Conservation (phyloP, 441 rosid species). For the Pelargonium fulgidum region DNA sequence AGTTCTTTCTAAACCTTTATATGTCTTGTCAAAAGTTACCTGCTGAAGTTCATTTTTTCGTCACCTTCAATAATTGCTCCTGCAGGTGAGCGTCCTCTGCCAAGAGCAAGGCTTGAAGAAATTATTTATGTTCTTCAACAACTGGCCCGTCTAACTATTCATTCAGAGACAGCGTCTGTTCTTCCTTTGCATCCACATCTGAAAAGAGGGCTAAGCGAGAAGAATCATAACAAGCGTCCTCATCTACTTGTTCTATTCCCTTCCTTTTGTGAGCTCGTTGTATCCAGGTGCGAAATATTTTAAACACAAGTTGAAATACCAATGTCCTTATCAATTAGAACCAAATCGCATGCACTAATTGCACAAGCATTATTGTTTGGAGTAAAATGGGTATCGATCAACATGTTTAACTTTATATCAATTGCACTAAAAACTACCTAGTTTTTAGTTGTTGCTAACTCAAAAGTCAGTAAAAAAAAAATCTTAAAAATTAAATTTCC, state of each 20-base stretch:
- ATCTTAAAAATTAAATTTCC: too few relatives aligned
- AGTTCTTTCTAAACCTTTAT: constrained; percentile 17
- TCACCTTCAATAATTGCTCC: constrained; percentile 18
- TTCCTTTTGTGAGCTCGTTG: constrained; percentile 72
- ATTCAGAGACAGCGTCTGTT: constrained; percentile 56
- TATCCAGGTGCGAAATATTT: constrained; percentile 55
- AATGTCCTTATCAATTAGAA: background rate
- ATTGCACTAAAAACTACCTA: too few relatives aligned
- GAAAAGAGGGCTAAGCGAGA: constrained; percentile 40
- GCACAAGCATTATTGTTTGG: background rate
- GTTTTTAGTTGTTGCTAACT: too few relatives aligned
- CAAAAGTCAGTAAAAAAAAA: too few relatives aligned
- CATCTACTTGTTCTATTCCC: constrained; percentile 87
- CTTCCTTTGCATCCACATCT: constrained; percentile 62
- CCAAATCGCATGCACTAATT: background rate
- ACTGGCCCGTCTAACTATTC: constrained; percentile 52
- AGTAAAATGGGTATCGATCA: too few relatives aligned
- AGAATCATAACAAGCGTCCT: constrained; percentile 33
- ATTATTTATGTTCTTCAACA: constrained; percentile 55
- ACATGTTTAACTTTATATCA: too few relatives aligned
- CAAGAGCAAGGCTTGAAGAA: constrained; percentile 82
- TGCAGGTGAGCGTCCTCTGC: constrained; percentile 66
- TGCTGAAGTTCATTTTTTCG: constrained; percentile 8
- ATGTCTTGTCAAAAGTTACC: background rate
- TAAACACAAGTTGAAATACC: background rate